Evolutionary conservation across 2,329 filamentous ascomycete species (phyloP).

Genomic region (Ceratocystis papillata): DNA sequence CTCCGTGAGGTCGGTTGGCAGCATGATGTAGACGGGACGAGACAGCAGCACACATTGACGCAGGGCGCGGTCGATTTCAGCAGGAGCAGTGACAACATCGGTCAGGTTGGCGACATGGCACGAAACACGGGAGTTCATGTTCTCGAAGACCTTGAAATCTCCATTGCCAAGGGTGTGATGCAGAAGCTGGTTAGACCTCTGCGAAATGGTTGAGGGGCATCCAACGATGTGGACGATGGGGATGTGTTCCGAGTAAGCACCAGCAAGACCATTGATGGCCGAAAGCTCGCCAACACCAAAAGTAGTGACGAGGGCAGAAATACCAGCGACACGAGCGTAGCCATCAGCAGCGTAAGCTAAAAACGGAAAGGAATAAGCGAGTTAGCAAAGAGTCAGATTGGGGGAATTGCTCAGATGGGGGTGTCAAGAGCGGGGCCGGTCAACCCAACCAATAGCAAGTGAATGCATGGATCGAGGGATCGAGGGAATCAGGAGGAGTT

Average conservation of each 20-base stretch:
- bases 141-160: slow-evolving; percentile 71
- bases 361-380: slow-evolving; percentile 25
- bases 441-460: background rate
- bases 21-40: slow-evolving; percentile 70
- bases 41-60: slow-evolving; percentile 62
- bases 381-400: slow-evolving; percentile 11
- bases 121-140: slow-evolving; percentile 65
- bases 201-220: slow-evolving; percentile 40
- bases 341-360: slow-evolving; percentile 68
- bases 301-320: slow-evolving; percentile 60
- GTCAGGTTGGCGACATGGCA: slow-evolving; percentile 61
- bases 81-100: slow-evolving; percentile 57
- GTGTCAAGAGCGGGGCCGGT: background rate
- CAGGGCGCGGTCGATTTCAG: slow-evolving; percentile 67
- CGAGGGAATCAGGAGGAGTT: background rate
- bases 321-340: slow-evolving; percentile 61
- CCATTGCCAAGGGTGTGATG: slow-evolving; percentile 67
- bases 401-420: background rate
- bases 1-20: slow-evolving; percentile 71
- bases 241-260: slow-evolving; percentile 62
- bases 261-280: slow-evolving; percentile 61
- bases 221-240: slow-evolving; percentile 60
- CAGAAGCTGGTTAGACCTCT: slow-evolving; percentile 40
- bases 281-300: slow-evolving; percentile 68
- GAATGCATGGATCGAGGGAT: slow-evolving; percentile 15